Evolutionary conservation across 2,329 filamentous ascomycete species (phyloP).

Genomic region (Lecanicillium sp.): DNA sequence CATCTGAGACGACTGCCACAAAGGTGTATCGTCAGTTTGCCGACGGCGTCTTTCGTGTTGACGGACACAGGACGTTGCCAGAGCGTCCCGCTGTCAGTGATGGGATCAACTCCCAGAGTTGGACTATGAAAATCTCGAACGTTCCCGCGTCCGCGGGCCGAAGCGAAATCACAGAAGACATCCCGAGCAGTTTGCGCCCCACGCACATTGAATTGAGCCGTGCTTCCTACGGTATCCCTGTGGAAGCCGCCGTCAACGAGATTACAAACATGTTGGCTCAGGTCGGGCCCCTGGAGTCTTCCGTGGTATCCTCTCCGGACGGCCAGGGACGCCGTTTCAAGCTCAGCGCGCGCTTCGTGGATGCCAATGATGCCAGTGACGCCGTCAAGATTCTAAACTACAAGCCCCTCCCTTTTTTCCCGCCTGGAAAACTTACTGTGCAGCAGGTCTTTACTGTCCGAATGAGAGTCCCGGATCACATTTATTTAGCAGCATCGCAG

Average conservation of each 20-base stretch:
- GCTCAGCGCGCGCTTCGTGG: slow-evolving; percentile 3
- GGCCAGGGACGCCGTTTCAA: slow-evolving; percentile 5
- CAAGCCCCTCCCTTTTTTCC: background rate
- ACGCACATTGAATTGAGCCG: background rate
- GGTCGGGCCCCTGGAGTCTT: slow-evolving; percentile 6
- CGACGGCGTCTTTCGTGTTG: background rate
- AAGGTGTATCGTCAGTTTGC: background rate
- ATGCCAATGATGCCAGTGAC: background rate
- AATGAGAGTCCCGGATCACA: background rate
- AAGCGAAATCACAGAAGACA: background rate
- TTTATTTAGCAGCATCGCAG: slow-evolving; percentile 4
- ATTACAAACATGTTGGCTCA: background rate
- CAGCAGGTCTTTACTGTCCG: slow-evolving; percentile 5
- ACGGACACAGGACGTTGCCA: background rate
- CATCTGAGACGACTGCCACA: background rate
- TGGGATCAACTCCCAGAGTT: background rate
- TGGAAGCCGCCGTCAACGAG: background rate
- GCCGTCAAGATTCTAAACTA: slow-evolving; percentile 3
- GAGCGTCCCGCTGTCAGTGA: background rate
- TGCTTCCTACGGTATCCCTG: background rate
- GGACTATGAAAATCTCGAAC: background rate
- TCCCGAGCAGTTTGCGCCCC: background rate
- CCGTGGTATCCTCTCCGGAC: background rate
- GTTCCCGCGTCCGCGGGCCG: background rate
- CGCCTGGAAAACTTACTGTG: slow-evolving; percentile 7